Conservation (phyloP, 2,329 filamentous ascomycete species). For the Geoglossum cookeanum region DNA sequence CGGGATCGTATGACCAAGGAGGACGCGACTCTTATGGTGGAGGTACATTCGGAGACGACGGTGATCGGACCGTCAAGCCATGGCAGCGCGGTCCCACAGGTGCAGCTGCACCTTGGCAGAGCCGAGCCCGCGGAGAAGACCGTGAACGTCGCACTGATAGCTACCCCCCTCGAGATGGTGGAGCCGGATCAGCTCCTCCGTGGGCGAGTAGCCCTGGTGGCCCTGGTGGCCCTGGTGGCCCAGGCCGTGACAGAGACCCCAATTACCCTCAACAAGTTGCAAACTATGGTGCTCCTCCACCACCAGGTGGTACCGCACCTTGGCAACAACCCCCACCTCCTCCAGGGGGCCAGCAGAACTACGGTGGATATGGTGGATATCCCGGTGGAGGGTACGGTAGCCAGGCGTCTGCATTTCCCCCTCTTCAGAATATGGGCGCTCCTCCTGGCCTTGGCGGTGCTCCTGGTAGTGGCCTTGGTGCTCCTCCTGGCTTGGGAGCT, state of each 20-base stretch:
- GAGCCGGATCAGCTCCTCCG: conserved; percentile 15
- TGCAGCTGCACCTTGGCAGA: conserved; percentile 63
- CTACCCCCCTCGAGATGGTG: conserved; percentile 18
- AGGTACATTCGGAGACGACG: conserved; percentile 15
- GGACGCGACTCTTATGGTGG: conserved; percentile 13
- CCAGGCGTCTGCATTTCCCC: conserved; percentile 28
- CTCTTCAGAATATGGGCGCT: conserved; percentile 19
- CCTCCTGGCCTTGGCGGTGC: conserved; percentile 24
- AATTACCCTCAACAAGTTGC: conserved; percentile 26
- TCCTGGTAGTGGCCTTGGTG: conserved; percentile 16
- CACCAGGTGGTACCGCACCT: conserved; percentile 23
- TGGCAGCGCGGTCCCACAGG: conserved; percentile 80
- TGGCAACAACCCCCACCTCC: conserved; percentile 39
- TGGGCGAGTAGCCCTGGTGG: conserved; percentile 17
- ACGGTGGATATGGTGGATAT: conserved; percentile 31
- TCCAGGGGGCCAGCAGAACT: conserved; percentile 30
- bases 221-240: conserved; percentile 17
- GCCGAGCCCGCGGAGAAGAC: conserved; percentile 30
- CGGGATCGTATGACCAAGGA: conserved; percentile 38
- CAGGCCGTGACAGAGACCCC: conserved; percentile 18
- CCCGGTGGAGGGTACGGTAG: conserved; percentile 25
- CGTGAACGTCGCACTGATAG: conserved; percentile 31
- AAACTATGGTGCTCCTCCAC: conserved; percentile 23
- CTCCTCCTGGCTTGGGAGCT: conserved; percentile 32
- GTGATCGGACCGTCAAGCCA: conserved; percentile 47